Percentiles rank a stretch among this genome's conserved stretches.
phyloP scores from a whole-genome alignment of 2,329 filamentous ascomycete species.

The Botrytis deweyae region DNA sequence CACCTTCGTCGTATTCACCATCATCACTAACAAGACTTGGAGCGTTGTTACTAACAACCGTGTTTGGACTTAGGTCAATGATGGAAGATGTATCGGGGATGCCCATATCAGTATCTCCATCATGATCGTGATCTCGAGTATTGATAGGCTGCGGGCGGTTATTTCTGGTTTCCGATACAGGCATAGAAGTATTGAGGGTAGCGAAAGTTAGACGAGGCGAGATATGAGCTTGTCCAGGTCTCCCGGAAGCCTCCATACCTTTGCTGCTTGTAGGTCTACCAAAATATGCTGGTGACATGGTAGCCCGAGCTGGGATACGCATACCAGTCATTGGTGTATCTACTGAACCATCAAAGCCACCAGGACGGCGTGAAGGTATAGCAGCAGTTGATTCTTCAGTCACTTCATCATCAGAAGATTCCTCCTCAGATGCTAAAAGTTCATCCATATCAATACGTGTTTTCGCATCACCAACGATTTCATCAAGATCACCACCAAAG shows the following conservation, averaged over 20 bases:
- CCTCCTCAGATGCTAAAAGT: slow-evolving; percentile 51
- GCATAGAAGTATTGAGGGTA: slow-evolving; percentile 34
- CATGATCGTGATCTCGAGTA: slow-evolving; percentile 25
- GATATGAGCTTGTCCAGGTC: slow-evolving; percentile 43
- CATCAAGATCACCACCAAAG: slow-evolving; percentile 60
- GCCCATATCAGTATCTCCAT: slow-evolving; percentile 43
- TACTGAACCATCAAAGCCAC: slow-evolving; percentile 39
- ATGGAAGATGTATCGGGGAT: slow-evolving; percentile 51
- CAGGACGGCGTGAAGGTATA: slow-evolving; percentile 40
- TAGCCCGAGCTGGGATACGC: slow-evolving; percentile 59
- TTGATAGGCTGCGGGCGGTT: slow-evolving; percentile 24
- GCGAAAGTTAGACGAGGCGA: slow-evolving; percentile 43
- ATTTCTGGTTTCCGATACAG: slow-evolving; percentile 29
- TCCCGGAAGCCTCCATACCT: slow-evolving; percentile 43
- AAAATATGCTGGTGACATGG: slow-evolving; percentile 51
- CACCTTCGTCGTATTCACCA: slow-evolving; percentile 73
- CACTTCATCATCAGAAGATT: slow-evolving; percentile 51
- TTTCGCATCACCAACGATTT: slow-evolving; percentile 61
- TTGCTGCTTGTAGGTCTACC: slow-evolving; percentile 59
- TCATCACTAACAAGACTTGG: slow-evolving; percentile 80
- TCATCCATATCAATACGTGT: slow-evolving; percentile 52
- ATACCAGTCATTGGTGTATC: slow-evolving; percentile 44
- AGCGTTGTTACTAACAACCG: slow-evolving; percentile 70
- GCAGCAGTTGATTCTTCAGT: slow-evolving; percentile 43
- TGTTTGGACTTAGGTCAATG: slow-evolving; percentile 66